Conservation (phyloP, 2,329 filamentous ascomycete species). For the Rhynchosporium secalis region DNA sequence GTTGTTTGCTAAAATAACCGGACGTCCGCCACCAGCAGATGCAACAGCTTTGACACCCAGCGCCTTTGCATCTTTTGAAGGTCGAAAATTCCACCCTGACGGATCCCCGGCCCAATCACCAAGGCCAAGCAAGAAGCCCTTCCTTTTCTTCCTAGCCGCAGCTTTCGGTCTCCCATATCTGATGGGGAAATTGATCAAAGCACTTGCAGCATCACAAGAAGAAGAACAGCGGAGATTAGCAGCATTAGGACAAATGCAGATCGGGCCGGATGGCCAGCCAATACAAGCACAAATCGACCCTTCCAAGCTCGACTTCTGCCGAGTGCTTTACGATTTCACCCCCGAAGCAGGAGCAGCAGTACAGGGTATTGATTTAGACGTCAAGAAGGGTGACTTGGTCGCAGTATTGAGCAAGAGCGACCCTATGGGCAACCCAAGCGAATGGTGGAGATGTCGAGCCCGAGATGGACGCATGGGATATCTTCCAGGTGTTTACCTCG, state of each 20-base stretch:
- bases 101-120: constrained; percentile 60
- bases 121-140: constrained; percentile 87
- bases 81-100: constrained; percentile 61
- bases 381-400: constrained; percentile 93
- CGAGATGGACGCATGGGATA: constrained; percentile 90
- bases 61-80: constrained; percentile 87
- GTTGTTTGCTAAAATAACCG: constrained; percentile 87
- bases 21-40: constrained; percentile 84
- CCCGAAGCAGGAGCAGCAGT: constrained; percentile 67
- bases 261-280: constrained; percentile 50
- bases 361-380: constrained; percentile 80
- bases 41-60: constrained; percentile 84
- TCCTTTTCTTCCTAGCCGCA: constrained; percentile 91
- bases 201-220: constrained; percentile 80
- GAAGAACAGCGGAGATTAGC: constrained; percentile 67
- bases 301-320: constrained; percentile 93
- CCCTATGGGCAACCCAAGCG: constrained; percentile 84
- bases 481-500: constrained; percentile 85
- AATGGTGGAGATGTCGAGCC: constrained; percentile 96
- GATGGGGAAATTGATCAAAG: constrained; percentile 92
- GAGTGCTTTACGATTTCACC: constrained; percentile 89
- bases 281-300: constrained; percentile 67
- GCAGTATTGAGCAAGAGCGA: constrained; percentile 92
- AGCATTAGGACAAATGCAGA: constrained; percentile 52
- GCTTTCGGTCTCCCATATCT: constrained; percentile 95